Conservation (phyloP, 2,329 filamentous ascomycete genomes). For the Verticillium albo-atrum region DNA sequence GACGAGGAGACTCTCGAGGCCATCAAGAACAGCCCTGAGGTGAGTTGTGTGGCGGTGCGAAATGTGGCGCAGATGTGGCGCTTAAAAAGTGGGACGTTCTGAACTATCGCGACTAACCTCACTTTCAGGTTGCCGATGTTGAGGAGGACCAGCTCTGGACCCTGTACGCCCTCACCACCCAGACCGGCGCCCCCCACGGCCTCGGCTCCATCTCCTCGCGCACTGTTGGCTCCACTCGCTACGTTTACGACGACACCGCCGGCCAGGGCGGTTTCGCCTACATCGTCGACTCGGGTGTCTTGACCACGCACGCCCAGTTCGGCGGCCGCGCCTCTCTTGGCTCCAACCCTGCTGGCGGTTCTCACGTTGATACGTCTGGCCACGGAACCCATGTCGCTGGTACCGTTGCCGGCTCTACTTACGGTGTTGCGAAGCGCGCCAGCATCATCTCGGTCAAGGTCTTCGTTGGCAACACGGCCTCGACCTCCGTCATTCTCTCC, state of each 20-base stretch:
- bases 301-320: slow-evolving; percentile 22
- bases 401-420: slow-evolving; percentile 37
- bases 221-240: slow-evolving; percentile 13
- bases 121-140: slow-evolving; percentile 4
- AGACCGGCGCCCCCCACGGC: slow-evolving; percentile 34
- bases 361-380: slow-evolving; percentile 30
- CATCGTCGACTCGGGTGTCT: slow-evolving; percentile 36
- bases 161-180: slow-evolving; percentile 17
- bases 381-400: slow-evolving; percentile 45
- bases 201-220: slow-evolving; percentile 37
- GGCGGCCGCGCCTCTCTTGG: slow-evolving; percentile 20
- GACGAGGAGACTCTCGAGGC: slow-evolving; percentile 33
- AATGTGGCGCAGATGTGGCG: too few species aligned
- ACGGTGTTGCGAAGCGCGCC: slow-evolving; percentile 42
- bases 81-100: too few species aligned
- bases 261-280: slow-evolving; percentile 32
- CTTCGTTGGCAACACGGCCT: slow-evolving; percentile 23
- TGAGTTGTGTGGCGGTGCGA: too few species aligned
- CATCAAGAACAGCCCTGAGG: slow-evolving; percentile 33
- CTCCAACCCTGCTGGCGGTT: slow-evolving; percentile 17
- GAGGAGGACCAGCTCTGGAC: slow-evolving; percentile 7
- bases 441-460: slow-evolving; percentile 42
- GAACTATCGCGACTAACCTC: slow-evolving; percentile 5
- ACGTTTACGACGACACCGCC: slow-evolving; percentile 26
- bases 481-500: slow-evolving; percentile 13